Conservation (phyloP, 352 stramenopile genomes). For the Elongisporangium senticosum region DNA sequence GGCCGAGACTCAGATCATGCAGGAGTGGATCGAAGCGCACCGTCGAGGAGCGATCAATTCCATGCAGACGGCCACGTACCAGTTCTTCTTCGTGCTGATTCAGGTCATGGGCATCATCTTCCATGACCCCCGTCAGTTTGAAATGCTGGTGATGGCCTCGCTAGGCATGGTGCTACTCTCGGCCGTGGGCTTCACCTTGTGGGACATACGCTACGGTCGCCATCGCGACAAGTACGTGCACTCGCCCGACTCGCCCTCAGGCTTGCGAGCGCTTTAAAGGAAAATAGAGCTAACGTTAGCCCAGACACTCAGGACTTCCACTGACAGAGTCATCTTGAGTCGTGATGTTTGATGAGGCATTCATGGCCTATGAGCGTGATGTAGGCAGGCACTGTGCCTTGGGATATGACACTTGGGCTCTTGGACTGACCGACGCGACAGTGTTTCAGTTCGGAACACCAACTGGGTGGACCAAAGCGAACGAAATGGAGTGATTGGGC, state of each 20-base stretch:
- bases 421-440: too few species aligned
- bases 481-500: too few species aligned
- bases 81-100: conserved; percentile 64
- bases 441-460: too few species aligned
- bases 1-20: conserved; percentile 68
- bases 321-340: too few species aligned
- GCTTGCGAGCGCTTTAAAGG: background rate
- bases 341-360: too few species aligned
- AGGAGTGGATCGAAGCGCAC: conserved; percentile 56
- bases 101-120: conserved; percentile 42
- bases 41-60: conserved; percentile 50
- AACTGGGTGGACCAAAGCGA: too few species aligned
- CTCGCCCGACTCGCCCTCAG: background rate
- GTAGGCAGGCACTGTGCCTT: too few species aligned
- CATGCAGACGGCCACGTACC: conserved; percentile 58
- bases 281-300: too few species aligned
- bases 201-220: conserved; percentile 41
- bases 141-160: conserved; percentile 51
- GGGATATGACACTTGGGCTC: background rate
- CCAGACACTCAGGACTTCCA: too few species aligned
- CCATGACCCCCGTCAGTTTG: conserved; percentile 45
- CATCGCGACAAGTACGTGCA: conserved; percentile 29
- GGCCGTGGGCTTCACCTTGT: conserved; percentile 45
- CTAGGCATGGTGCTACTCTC: conserved; percentile 30
- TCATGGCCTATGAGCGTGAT: too few species aligned